These are phyloP conservation scores for Collybia nuda DNA, from an alignment of 768 basidiomycete species.

Conservation along the genomic window DNA sequence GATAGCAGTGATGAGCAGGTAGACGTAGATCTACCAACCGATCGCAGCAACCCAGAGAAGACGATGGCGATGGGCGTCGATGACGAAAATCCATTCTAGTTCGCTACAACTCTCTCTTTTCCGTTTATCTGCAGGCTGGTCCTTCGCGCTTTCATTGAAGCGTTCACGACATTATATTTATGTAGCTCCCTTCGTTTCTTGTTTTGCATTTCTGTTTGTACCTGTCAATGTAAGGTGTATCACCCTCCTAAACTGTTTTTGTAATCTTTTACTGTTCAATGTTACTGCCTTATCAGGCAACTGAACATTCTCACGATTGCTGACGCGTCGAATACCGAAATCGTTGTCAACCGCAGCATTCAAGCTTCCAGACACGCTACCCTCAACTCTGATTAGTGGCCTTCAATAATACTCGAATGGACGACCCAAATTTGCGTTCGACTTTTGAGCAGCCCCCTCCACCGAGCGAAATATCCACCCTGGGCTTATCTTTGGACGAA, in stretches of 20 bases:
- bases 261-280: not conserved
- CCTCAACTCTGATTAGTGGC: slow-evolving; percentile 44
- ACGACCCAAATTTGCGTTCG: slow-evolving; percentile 11
- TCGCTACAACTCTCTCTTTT: slow-evolving; percentile 1
- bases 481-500: slow-evolving; percentile 4
- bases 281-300: not conserved
- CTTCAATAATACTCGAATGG: slow-evolving; percentile 5
- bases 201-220: slow-evolving; percentile 16
- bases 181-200: slow-evolving; percentile 12
- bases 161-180: slow-evolving; percentile 9
- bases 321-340: too few relatives aligned
- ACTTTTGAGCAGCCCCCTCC: slow-evolving; percentile 8
- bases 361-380: slow-evolving; percentile 17
- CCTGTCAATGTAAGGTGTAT: slow-evolving; percentile 16
- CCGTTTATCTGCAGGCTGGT: slow-evolving; percentile 19
- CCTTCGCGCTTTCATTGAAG: slow-evolving; percentile 14
- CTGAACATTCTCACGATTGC: not conserved
- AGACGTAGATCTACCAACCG: slow-evolving; percentile 14
- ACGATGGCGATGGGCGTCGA: slow-evolving; percentile 46
- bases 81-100: slow-evolving; percentile 75
- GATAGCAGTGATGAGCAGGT: slow-evolving; percentile 39
- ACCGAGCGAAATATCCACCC: not conserved
- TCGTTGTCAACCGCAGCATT: not conserved
- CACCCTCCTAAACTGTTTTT: not conserved
- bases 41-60: slow-evolving; percentile 26